Percentiles rank a stretch among this genome's conserved stretches.
phyloP scores from a whole-genome alignment of 768 basidiomycete genomes.

The Candolleomyces eurysporus region DNA sequence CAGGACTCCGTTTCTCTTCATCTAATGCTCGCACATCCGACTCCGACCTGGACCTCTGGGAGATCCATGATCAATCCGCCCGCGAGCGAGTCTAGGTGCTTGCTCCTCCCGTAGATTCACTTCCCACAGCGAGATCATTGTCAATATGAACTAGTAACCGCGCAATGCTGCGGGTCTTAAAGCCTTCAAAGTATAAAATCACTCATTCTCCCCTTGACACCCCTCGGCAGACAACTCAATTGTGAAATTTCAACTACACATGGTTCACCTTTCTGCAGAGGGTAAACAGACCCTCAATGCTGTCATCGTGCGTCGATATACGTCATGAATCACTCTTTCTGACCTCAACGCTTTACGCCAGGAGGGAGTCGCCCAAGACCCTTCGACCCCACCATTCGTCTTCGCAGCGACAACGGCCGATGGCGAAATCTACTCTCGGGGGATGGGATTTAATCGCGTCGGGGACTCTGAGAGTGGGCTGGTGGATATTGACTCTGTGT shows the following conservation, averaged over 20 bases:
- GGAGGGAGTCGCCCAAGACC: background rate
- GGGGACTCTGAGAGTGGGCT: slow-evolving; percentile 24
- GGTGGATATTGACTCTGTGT: slow-evolving; percentile 28
- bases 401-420: slow-evolving; percentile 24
- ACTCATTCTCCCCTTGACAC: no score
- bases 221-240: no score
- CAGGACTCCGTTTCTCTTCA: no score
- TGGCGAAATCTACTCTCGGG: slow-evolving; percentile 28
- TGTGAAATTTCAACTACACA: background rate
- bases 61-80: no score
- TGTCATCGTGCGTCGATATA: background rate
- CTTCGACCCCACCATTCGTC: slow-evolving; percentile 11
- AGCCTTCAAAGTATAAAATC: no score
- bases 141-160: no score
- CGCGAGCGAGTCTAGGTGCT: no score
- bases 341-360: background rate
- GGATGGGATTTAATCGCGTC: slow-evolving; percentile 21
- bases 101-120: no score
- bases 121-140: no score
- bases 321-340: background rate
- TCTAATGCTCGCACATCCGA: no score
- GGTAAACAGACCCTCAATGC: background rate
- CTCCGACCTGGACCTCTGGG: no score
- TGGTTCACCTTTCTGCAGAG: background rate
- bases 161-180: no score